These are phyloP conservation scores for Periconia sp. DNA, from an alignment of 2,329 filamentous ascomycete genomes.

Conservation along the genomic window DNA sequence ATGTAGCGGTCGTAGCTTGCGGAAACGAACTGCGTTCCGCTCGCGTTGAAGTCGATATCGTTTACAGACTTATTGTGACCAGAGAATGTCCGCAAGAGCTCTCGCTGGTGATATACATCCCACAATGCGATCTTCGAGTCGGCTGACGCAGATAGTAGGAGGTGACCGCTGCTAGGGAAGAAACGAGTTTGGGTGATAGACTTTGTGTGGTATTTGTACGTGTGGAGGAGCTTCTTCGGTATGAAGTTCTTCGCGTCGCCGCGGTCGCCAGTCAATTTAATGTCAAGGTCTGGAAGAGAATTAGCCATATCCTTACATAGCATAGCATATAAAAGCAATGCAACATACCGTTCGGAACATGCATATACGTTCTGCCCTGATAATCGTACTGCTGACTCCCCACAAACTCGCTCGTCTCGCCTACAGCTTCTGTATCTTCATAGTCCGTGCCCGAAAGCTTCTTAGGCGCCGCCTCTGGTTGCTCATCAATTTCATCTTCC, in stretches of 20 bases:
- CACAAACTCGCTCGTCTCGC: conserved; percentile 86
- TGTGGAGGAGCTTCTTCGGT: conserved; percentile 91
- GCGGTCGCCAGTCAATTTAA: conserved; percentile 72
- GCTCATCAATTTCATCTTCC: conserved; percentile 71
- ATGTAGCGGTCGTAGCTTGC: conserved; percentile 94
- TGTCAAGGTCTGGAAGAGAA: conserved; percentile 36
- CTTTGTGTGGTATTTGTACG: conserved; percentile 84
- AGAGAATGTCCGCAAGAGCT: conserved; percentile 87
- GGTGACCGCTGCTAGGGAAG: conserved; percentile 85
- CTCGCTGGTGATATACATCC: conserved; percentile 89
- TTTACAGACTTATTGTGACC: conserved; percentile 91
- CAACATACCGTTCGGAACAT: conserved; percentile 72
- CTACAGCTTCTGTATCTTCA: conserved; percentile 50
- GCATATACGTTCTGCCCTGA: conserved; percentile 96
- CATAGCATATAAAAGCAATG: no score
- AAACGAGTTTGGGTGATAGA: conserved; percentile 89
- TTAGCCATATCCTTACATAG: no score
- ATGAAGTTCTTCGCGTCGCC: conserved; percentile 88
- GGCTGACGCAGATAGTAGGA: conserved; percentile 87
- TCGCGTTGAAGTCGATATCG: conserved; percentile 84
- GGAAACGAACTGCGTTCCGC: conserved; percentile 85
- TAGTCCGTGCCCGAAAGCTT: conserved; percentile 63
- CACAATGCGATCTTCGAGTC: conserved; percentile 92
- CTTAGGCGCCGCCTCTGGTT: conserved; percentile 65
- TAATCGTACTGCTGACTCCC: conserved; percentile 87